Evolutionary conservation across 179 eudicot species (phyloP).

Genomic region (Camellia oleifera): DNA sequence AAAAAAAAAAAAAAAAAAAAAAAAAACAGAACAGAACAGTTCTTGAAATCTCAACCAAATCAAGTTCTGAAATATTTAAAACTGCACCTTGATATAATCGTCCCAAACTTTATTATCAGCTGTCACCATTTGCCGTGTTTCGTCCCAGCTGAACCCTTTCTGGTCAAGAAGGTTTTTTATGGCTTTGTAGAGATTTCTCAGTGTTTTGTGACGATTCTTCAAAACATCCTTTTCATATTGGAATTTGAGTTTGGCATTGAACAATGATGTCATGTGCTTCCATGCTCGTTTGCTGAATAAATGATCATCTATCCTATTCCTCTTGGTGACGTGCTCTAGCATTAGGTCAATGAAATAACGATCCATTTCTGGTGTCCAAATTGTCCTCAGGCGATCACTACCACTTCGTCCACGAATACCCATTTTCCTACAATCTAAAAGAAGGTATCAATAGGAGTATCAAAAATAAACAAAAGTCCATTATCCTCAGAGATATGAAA

Average conservation of each 20-base stretch:
- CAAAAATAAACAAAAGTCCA: not conserved
- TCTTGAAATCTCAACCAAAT: too few species aligned
- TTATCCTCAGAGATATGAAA: not conserved
- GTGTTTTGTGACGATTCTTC: conserved; percentile 37
- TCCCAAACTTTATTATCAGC: conserved; percentile 44
- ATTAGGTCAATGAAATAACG: conserved; percentile 34
- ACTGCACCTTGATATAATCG: conserved; percentile 32
- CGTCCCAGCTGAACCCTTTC: conserved; percentile 37
- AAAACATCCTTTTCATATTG: conserved; percentile 31
- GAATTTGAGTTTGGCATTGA: conserved; percentile 30
- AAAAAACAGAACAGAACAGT: too few species aligned
- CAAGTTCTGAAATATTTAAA: not conserved
- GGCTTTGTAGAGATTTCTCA: conserved; percentile 30
- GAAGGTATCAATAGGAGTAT: not conserved
- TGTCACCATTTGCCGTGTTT: conserved; percentile 32
- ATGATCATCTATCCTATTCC: conserved; percentile 27
- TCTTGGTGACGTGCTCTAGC: conserved; percentile 30
- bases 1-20: too few species aligned
- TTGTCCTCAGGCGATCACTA: conserved; percentile 32
- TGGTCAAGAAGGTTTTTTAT: conserved; percentile 26
- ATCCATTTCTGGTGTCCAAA: conserved; percentile 46
- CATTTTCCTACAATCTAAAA: conserved; percentile 20
- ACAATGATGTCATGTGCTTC: conserved; percentile 30
- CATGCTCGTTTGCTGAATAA: conserved; percentile 35
- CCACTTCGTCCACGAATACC: conserved; percentile 21